A percentile compares a stretch with the other conserved stretches of the same genome.
Conservation (phyloP, 2,329 filamentous ascomycete genomes). For the Akanthomyces dipterigenus region DNA sequence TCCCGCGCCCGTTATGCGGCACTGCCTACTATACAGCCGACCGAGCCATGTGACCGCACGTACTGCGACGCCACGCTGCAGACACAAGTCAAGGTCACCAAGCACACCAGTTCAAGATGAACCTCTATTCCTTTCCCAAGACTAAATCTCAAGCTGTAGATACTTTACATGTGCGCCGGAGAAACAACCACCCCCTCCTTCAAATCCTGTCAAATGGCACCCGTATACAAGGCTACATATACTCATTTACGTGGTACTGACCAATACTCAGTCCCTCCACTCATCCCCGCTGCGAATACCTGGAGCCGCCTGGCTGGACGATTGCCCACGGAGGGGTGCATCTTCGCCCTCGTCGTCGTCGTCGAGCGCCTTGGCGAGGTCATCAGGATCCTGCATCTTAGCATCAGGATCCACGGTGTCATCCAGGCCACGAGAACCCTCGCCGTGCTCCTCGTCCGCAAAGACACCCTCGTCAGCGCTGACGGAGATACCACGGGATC, state of each 20-base stretch:
- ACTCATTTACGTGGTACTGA: background rate
- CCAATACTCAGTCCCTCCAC: conserved; percentile 33
- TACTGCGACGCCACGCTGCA: background rate
- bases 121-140: background rate
- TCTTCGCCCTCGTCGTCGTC: conserved; percentile 42
- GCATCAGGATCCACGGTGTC: conserved; percentile 52
- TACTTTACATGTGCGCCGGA: conserved; percentile 5
- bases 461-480: conserved; percentile 57
- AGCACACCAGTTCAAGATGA: background rate
- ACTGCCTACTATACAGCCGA: too few relatives aligned
- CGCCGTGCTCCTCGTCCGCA: conserved; percentile 43
- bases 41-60: too few relatives aligned
- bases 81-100: too few relatives aligned
- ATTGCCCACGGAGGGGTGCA: conserved; percentile 25
- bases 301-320: conserved; percentile 23
- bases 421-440: conserved; percentile 32
- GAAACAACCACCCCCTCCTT: background rate
- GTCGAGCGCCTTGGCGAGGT: conserved; percentile 52
- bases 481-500: conserved; percentile 57
- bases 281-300: conserved; percentile 41
- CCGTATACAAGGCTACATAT: background rate
- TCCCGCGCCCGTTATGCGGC: too few relatives aligned
- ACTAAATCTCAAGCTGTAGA: conserved; percentile 2
- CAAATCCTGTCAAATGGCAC: background rate
- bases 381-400: conserved; percentile 60